Evolutionary conservation across 2,329 filamentous ascomycete species (phyloP).

Genomic region (Aureobasidium sp.): DNA sequence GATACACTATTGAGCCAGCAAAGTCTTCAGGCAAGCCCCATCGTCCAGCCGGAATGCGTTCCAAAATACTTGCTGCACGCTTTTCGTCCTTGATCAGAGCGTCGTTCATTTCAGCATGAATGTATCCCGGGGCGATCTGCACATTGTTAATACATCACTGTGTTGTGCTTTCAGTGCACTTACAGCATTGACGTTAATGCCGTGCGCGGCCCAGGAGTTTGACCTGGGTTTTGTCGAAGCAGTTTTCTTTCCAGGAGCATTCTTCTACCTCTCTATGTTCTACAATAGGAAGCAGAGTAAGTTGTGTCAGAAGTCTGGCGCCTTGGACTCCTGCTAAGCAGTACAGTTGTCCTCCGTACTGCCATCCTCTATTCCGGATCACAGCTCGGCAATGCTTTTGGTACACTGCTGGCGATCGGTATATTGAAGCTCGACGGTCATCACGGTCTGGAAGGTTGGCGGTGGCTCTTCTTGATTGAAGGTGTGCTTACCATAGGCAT

Average conservation of each 20-base stretch:
- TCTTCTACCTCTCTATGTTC: conserved; percentile 44
- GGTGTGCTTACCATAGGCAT: conserved; percentile 29
- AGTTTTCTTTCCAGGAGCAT: conserved; percentile 33
- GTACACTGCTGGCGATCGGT: conserved; percentile 16
- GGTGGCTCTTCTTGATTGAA: conserved; percentile 27
- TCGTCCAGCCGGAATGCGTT: conserved; percentile 70
- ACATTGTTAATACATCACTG: background rate
- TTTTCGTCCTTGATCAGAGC: conserved; percentile 66
- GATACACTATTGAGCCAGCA: conserved; percentile 67
- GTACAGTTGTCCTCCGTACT: conserved; percentile 37
- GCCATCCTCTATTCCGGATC: conserved; percentile 46
- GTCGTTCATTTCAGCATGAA: conserved; percentile 88
- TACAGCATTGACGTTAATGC: conserved; percentile 69
- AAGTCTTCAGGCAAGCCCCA: conserved; percentile 85
- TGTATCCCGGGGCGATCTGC: conserved; percentile 74
- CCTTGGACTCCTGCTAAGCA: background rate
- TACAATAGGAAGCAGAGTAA: conserved; percentile 42
- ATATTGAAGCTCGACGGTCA: conserved; percentile 1
- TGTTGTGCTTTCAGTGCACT: background rate
- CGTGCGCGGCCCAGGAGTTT: conserved; percentile 77
- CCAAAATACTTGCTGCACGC: conserved; percentile 64
- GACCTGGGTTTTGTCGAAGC: conserved; percentile 43
- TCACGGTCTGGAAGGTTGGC: background rate
- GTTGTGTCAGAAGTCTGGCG: background rate
- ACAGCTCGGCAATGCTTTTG: conserved; percentile 44